Evolutionary conservation across 768 basidiomycete species (phyloP), one percentile per base, ranked within the genome.

Genomic region (Mycena indigotica): DNA sequence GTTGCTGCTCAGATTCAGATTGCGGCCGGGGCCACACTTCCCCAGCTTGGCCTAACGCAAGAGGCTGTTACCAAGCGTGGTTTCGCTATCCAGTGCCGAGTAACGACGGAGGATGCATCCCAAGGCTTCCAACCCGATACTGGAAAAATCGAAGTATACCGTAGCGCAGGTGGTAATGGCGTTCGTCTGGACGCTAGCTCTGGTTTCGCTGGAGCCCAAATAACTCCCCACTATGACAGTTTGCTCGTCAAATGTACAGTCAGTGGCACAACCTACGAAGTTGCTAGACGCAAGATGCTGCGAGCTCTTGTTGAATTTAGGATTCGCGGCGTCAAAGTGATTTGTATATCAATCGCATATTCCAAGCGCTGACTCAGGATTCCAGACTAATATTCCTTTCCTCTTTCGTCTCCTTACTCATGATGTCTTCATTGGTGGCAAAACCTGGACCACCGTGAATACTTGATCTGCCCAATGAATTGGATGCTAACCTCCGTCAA

Each of bases 1-100:
- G 95, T 98, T 38, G 97, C 97, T 53, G 97, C 97, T 19, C 97
- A 98, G 74, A 98, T 99, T 65, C 97, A 98, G 77, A 98, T 99
- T 67, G 96, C 96, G n/a, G 97, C 95, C 50, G 97, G 97, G 52
- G 97, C 95, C 5, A 91, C 95, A 44, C 85, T 98, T 41, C 87
- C 93, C 8, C 94, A 97, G 70, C 88, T 98, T 60, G 97, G 97
- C 55, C 80, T 99, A 50, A 93, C 91, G 3, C 97, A 98, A 73
- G 95, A 98, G 26, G 90, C 93, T 52, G 94, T 99, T 72, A 88
- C 88, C 59, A 94, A 93, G 75, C 90, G 97, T 57, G 97, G 97
- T 29, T 98, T 91, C 70, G 96, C 97, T 2, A 98, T 99, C 58
- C 97, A 99, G 70, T 97, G 95, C 74, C 95, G 97, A 75, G 82